Evolutionary conservation across 208 protist genomes (phyloP), one percentile per base, ranked within the genome.

Genomic region (Polymyxa betae): DNA sequence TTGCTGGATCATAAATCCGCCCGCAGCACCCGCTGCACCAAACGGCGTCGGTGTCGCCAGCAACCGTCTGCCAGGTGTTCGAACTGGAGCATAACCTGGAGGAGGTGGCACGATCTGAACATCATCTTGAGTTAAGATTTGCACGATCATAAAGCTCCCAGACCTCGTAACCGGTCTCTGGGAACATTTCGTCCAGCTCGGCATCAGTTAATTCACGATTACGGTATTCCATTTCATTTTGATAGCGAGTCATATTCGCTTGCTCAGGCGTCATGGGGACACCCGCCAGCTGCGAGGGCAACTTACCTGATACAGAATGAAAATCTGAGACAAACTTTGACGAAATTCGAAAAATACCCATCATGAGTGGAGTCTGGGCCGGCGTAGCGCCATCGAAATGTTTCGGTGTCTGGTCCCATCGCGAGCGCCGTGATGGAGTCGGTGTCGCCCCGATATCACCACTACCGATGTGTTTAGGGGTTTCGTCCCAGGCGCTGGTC

Each of bases 171-270:
- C 96, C 96, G 24, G 96, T 94, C 5, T 43, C 66, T 0, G 96
- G 96, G n/a, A 98, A 91, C 72, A 97, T 91, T 16, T 64, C 49
- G 89, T 98, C 95, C 0, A 98, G 88, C 40, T 98, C 97, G 49
- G 96, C 96, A 68, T 98, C 96, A n/a, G 92, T 95, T 32, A 97
- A 88, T 0, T 94, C 93, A 64, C 92, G 93, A 90, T 98, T 98
- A 43, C 97, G 87, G 52, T 95, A 95, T 35, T 97, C 95, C 29
- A 97, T 91, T 0, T 98, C 96, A 64, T 87, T 88, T 60, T 95
- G 92, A 78, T 89, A 93, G 10, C 93, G 91, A 24, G 90, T 43
- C 88, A 95, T 91, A 40, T 88, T 91, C 41, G 88, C 90, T 72
- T 40, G 12, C 64, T 96, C 94, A 77, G 94, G 95, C 0, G 94